Conservation (phyloP, 768 basidiomycete species). For the Russula compacta region DNA sequence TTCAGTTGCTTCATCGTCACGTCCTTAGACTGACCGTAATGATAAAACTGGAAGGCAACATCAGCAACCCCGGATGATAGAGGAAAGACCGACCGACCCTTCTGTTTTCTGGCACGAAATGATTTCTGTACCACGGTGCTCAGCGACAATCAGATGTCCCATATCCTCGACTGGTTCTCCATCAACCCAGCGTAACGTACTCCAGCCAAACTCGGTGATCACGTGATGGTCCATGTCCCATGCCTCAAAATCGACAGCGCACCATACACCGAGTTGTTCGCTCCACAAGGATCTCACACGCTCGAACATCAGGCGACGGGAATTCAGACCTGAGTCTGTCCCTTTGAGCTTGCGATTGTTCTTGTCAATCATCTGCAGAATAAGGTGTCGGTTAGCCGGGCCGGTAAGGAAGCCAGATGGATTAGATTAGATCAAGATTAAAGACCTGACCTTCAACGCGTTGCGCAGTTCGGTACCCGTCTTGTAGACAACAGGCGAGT, state of each 20-base stretch:
- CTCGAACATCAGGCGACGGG: slow-evolving; percentile 59
- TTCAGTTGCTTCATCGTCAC: slow-evolving; percentile 46
- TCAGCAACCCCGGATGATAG: not conserved
- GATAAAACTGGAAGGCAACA: slow-evolving; percentile 40
- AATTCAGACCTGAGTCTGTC: slow-evolving; percentile 42
- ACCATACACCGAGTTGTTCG: slow-evolving; percentile 60
- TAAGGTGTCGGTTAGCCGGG: not conserved
- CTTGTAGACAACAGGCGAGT: slow-evolving; percentile 49
- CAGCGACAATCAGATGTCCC: slow-evolving; percentile 58
- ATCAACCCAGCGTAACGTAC: slow-evolving; percentile 46
- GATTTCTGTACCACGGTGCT: slow-evolving; percentile 51
- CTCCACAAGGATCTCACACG: slow-evolving; percentile 55
- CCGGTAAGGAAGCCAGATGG: not conserved
- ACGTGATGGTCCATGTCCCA: slow-evolving; percentile 71
- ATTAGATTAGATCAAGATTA: slow-evolving; percentile 2
- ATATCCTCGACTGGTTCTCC: slow-evolving; percentile 39
- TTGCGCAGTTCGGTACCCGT: slow-evolving; percentile 46
- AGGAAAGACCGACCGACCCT: slow-evolving; percentile 34
- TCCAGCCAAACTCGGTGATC: slow-evolving; percentile 82
- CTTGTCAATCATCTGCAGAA: slow-evolving; percentile 57
- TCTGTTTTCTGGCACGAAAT: slow-evolving; percentile 54
- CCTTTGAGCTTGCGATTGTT: slow-evolving; percentile 73
- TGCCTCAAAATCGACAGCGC: slow-evolving; percentile 72
- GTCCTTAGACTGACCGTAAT: slow-evolving; percentile 53
- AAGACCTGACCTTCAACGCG: slow-evolving; percentile 44